Conservation (phyloP, 2,329 filamentous ascomycete genomes). For the Zarea fungicola region DNA sequence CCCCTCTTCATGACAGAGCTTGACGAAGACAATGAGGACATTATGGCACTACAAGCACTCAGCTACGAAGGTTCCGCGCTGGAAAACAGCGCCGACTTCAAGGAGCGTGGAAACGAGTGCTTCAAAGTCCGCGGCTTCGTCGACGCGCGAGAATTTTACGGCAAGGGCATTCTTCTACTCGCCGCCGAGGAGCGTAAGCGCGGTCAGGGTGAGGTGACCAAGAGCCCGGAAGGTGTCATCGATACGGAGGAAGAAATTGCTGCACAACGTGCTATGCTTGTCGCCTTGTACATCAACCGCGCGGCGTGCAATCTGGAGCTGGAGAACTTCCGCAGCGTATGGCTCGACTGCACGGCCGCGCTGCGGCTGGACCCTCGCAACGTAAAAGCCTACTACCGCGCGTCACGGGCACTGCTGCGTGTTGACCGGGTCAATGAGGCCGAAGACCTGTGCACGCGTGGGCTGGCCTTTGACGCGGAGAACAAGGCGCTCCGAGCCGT, state of each 20-base stretch:
- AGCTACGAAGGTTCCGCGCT: conserved; percentile 87
- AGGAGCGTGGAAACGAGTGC: conserved; percentile 86
- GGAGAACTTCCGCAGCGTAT: conserved; percentile 82
- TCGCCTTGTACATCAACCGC: conserved; percentile 78
- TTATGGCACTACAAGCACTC: conserved; percentile 83
- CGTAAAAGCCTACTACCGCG: conserved; percentile 88
- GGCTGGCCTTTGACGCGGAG: conserved; percentile 63
- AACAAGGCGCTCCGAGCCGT: conserved; percentile 65
- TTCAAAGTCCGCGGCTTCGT: conserved; percentile 68
- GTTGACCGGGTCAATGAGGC: conserved; percentile 77
- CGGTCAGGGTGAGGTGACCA: conserved; percentile 32
- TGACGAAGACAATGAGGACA: conserved; percentile 68
- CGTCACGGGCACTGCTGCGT: conserved; percentile 68
- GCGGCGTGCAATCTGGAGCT: conserved; percentile 86
- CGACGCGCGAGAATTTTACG: conserved; percentile 89
- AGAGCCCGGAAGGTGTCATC: conserved; percentile 24
- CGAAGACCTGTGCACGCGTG: conserved; percentile 69
- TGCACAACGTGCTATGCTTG: conserved; percentile 60
- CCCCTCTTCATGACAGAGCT: conserved; percentile 96
- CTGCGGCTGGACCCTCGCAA: conserved; percentile 75
- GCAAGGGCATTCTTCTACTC: conserved; percentile 74
- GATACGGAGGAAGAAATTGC: conserved; percentile 50
- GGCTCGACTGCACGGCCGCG: conserved; percentile 74
- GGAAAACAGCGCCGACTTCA: conserved; percentile 80
- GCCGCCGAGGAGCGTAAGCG: conserved; percentile 56